A percentile compares a stretch with the other conserved stretches of the same genome.
These are phyloP conservation scores for Fusarium incarnatum DNA, from an alignment of 2,329 filamentous ascomycete species.

Conservation along the genomic window DNA sequence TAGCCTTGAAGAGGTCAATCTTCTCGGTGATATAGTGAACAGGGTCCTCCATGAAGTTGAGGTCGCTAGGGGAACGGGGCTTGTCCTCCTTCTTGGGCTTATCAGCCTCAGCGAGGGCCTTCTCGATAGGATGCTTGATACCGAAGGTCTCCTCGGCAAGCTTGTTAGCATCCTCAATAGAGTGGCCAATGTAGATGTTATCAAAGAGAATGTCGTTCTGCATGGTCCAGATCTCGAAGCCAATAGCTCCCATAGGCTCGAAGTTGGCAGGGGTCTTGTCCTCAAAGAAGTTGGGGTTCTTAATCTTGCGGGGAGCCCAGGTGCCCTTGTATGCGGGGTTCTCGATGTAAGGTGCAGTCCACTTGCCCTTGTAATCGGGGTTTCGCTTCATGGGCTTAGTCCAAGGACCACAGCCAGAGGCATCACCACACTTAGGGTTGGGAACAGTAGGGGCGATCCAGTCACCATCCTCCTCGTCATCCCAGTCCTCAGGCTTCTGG, in stretches of 20 bases:
- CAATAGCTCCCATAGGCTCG: constrained; percentile 97
- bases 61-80: constrained; percentile 77
- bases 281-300: constrained; percentile 96
- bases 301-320: constrained; percentile 95
- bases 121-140: constrained; percentile 86
- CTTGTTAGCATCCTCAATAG: constrained; percentile 89
- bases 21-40: constrained; percentile 91
- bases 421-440: constrained; percentile 96
- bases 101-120: constrained; percentile 79
- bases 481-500: constrained; percentile 98
- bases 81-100: constrained; percentile 79
- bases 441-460: constrained; percentile 90
- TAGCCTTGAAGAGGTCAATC: constrained; percentile 87
- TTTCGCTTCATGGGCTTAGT: constrained; percentile 92
- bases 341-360: constrained; percentile 91
- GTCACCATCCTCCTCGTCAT: constrained; percentile 99
- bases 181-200: constrained; percentile 99
- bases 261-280: constrained; percentile 97
- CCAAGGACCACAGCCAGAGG: constrained; percentile 94
- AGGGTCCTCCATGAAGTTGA: constrained; percentile 92
- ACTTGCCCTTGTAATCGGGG: constrained; percentile 99
- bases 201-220: constrained; percentile 98
- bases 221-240: constrained; percentile 99
- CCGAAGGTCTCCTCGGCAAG: constrained; percentile 90
- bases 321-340: constrained; percentile 98